A percentile compares a stretch with the other conserved stretches of the same genome.
These are phyloP conservation scores for Balakata baccata DNA, from an alignment of 345 rosid species.

Conservation along the genomic window DNA sequence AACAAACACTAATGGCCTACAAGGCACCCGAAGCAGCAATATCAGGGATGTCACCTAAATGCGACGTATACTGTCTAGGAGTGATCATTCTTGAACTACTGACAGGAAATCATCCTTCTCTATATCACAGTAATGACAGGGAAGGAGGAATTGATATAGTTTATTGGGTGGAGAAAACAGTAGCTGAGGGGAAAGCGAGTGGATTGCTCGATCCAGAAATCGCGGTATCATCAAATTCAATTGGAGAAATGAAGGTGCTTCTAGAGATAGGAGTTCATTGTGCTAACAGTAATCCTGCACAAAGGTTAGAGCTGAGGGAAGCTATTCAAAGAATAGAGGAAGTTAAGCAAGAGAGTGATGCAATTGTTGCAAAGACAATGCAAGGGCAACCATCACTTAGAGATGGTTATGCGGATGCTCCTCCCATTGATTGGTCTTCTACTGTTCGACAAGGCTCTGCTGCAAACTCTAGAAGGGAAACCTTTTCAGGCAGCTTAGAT, in stretches of 20 bases:
- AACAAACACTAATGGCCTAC: constrained; percentile 47
- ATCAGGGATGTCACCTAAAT: constrained; percentile 45
- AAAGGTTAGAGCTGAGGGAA: constrained; percentile 48
- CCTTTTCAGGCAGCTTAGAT: constrained; percentile 3
- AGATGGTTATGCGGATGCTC: constrained; percentile 25
- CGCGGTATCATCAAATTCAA: constrained; percentile 24
- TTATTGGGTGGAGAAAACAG: constrained; percentile 48
- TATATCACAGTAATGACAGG: constrained; percentile 42
- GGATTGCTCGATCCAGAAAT: constrained; percentile 71
- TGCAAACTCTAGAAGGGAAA: background rate
- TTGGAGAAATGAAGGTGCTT: constrained; percentile 43
- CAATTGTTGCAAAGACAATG: constrained; percentile 24
- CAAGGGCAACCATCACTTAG: constrained; percentile 18
- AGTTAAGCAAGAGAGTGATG: constrained; percentile 29
- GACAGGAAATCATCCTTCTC: constrained; percentile 64
- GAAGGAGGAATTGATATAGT: constrained; percentile 55
- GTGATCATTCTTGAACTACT: constrained; percentile 65
- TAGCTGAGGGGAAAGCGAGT: constrained; percentile 39
- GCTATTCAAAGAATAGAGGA: constrained; percentile 58
- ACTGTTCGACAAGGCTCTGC: background rate
- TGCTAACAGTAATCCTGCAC: constrained; percentile 41
- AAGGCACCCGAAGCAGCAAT: constrained; percentile 57
- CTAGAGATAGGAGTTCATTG: constrained; percentile 63
- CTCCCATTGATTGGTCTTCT: background rate
- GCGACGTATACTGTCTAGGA: constrained; percentile 74